Evolutionary conservation across 306 rosid species (phyloP).

Genomic region (Adenanthera pavonina): DNA sequence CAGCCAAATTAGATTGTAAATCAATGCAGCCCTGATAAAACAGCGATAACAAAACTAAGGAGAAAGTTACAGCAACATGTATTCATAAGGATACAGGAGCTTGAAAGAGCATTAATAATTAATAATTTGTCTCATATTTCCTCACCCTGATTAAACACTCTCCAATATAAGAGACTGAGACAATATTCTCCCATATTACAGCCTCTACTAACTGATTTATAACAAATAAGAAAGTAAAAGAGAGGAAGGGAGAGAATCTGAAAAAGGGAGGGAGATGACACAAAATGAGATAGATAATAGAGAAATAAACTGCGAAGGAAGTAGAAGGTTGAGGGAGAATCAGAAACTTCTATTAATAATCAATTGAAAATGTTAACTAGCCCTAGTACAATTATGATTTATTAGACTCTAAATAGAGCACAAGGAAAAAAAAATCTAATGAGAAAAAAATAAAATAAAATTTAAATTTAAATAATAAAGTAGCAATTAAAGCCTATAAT

Average conservation of each 20-base stretch:
- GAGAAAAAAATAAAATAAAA: not conserved
- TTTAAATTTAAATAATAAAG: not conserved
- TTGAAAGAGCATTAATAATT: not conserved
- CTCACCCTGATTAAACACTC: not conserved
- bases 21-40: conserved; percentile 31
- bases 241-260: not conserved
- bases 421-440: not conserved
- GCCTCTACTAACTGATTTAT: not conserved
- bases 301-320: not conserved
- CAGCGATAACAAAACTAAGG: conserved; percentile 28
- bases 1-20: conserved; percentile 36
- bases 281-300: not conserved
- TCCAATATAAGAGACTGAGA: not conserved
- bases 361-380: not conserved
- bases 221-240: not conserved
- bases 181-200: conserved; percentile 12
- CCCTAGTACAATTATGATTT: not conserved
- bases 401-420: not conserved
- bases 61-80: conserved; percentile 7
- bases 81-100: conserved; percentile 20
- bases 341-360: not conserved
- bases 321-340: not conserved
- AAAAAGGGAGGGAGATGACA: not conserved
- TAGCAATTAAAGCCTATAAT: not conserved
- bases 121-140: not conserved